phyloP scores from a whole-genome alignment of 495 filamentous ascomycete species.

The Trichoderma erinaceum region DNA sequence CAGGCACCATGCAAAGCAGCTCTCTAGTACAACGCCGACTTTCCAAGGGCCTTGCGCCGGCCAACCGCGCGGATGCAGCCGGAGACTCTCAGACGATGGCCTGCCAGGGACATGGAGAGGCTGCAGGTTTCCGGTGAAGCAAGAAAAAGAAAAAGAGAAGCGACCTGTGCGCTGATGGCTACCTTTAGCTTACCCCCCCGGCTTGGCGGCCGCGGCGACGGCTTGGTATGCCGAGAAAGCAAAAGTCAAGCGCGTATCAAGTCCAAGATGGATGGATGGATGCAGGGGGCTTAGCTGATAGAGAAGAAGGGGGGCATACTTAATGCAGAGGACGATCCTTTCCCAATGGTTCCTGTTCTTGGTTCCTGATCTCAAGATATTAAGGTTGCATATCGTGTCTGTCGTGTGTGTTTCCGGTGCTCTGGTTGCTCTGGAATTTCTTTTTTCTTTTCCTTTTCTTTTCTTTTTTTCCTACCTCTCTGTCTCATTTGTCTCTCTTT shows the following conservation, averaged over 20 bases:
- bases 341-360: constrained; percentile 9
- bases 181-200: no score
- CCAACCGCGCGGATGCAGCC: constrained; percentile 5
- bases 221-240: background rate
- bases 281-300: background rate
- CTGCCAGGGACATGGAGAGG: background rate
- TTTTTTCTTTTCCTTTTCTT: background rate
- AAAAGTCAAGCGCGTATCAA: background rate
- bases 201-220: no score
- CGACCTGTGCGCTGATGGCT: no score
- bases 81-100: background rate
- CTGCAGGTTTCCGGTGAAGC: background rate
- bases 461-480: background rate
- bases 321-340: constrained; percentile 9
- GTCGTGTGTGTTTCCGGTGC: constrained; percentile 6
- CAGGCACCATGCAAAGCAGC: background rate
- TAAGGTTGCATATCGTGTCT: constrained; percentile 8
- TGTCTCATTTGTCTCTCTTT: background rate
- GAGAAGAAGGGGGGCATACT: background rate
- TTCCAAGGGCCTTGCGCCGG: background rate
- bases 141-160: no score
- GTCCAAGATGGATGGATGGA: background rate
- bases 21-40: background rate
- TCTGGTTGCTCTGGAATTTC: background rate
- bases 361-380: constrained; percentile 1